A percentile compares a stretch with the other conserved stretches of the same genome.
Conservation (phyloP, 495 filamentous ascomycete genomes). For the Massariosphaeria phaeospora region DNA sequence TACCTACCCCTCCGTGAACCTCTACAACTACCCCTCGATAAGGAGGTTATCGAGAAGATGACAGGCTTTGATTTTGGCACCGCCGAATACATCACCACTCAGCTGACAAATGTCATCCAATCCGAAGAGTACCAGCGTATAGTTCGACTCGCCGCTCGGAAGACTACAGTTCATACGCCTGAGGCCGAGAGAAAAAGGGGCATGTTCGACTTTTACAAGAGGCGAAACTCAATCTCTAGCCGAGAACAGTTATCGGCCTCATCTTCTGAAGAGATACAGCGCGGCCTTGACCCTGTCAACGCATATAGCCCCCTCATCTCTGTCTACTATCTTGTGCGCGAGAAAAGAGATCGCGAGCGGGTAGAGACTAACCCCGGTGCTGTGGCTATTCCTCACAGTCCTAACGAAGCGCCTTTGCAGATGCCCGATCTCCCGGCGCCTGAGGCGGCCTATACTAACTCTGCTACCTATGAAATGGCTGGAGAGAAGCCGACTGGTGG, state of each 20-base stretch:
- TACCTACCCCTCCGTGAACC: slow-evolving; percentile 80
- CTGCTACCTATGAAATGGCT: slow-evolving; percentile 69
- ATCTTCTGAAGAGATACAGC: slow-evolving; percentile 74
- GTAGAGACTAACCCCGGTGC: slow-evolving; percentile 59
- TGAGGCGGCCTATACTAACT: slow-evolving; percentile 87
- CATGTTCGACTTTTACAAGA: slow-evolving; percentile 94
- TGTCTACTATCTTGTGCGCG: slow-evolving; percentile 90
- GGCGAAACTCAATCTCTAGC: slow-evolving; percentile 80
- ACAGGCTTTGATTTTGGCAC: slow-evolving; percentile 96
- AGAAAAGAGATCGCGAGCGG: slow-evolving; percentile 84
- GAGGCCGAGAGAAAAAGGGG: slow-evolving; percentile 77
- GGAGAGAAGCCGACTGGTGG: slow-evolving; percentile 75
- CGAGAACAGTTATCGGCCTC: slow-evolving; percentile 82
- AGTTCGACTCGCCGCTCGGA: slow-evolving; percentile 59
- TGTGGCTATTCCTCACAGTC: slow-evolving; percentile 49
- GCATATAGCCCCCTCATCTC: slow-evolving; percentile 90
- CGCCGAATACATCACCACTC: slow-evolving; percentile 70
- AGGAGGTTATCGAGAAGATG: slow-evolving; percentile 82
- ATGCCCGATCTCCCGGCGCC: slow-evolving; percentile 74
- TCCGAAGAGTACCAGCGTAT: slow-evolving; percentile 90
- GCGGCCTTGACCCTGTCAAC: slow-evolving; percentile 85
- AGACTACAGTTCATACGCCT: slow-evolving; percentile 56
- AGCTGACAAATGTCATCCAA: slow-evolving; percentile 77
- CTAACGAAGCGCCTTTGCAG: slow-evolving; percentile 57
- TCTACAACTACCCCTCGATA: slow-evolving; percentile 76